Evolutionary conservation across 805 yeast species (phyloP).

Genomic region (Kuraishia piskuri): DNA sequence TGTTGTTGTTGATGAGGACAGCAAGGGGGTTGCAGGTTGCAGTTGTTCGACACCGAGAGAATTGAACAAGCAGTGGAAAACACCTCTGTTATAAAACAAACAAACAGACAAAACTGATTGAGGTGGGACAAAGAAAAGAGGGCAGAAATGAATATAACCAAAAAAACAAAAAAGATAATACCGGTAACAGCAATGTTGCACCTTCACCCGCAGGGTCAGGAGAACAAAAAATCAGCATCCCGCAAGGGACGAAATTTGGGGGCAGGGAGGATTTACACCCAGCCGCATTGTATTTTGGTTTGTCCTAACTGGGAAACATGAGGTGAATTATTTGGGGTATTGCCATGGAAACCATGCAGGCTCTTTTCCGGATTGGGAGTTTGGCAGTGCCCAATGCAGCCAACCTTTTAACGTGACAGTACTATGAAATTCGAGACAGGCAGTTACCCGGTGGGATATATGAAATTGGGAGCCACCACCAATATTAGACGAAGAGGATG

Average conservation of each 20-base stretch:
- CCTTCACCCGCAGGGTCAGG: not conserved
- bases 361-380: not conserved
- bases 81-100: too few species aligned
- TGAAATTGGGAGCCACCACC: too few species aligned
- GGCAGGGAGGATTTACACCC: not conserved
- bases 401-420: not conserved
- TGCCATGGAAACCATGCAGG: not conserved
- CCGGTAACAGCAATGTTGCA: not conserved
- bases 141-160: not conserved
- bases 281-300: not conserved
- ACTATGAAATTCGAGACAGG: not conserved
- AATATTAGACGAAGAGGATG: too few species aligned
- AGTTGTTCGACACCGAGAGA: not conserved
- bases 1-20: not conserved
- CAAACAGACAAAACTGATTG: not conserved
- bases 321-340: not conserved
- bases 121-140: not conserved
- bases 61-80: too few species aligned
- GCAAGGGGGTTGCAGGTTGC: not conserved
- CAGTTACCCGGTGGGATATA: not conserved
- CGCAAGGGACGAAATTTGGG: not conserved
- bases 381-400: not conserved
- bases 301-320: not conserved
- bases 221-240: not conserved
- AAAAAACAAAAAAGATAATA: not conserved